Percentiles rank a stretch among this genome's conserved stretches.
Evolutionary conservation across 345 rosid genomes (phyloP).

Genomic region (Salix exigua): DNA sequence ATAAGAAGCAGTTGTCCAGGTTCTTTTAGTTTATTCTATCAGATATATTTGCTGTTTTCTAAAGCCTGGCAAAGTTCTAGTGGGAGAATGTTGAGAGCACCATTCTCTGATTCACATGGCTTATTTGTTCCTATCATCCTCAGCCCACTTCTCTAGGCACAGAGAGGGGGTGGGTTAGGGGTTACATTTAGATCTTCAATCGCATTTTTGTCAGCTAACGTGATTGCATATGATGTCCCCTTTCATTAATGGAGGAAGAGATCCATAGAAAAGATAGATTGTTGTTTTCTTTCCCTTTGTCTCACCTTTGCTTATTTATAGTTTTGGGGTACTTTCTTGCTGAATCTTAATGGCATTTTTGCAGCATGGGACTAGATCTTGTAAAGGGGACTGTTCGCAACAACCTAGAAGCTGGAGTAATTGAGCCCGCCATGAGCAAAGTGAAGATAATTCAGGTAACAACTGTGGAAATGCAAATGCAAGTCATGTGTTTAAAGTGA

Average conservation of each 20-base stretch:
- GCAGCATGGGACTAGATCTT: constrained; percentile 97
- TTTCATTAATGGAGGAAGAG: not conserved
- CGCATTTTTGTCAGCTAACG: not conserved
- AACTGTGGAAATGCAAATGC: not conserved
- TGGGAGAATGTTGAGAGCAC: not conserved
- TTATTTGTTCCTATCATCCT: not conserved
- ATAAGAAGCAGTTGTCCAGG: constrained; percentile 88
- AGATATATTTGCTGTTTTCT: not conserved
- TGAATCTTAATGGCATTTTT: constrained; percentile 12
- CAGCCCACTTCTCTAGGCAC: too few species aligned
- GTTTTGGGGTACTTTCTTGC: not conserved
- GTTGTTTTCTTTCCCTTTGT: not conserved
- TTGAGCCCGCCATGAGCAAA: constrained; percentile 99
- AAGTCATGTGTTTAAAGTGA: not conserved
- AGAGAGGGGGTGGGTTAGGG: not conserved
- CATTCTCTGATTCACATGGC: not conserved
- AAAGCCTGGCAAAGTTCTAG: not conserved
- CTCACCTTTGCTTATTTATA: not conserved
- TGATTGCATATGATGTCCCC: not conserved
- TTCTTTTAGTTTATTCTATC: not conserved
- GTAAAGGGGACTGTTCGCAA: constrained; percentile 72
- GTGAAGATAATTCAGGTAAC: constrained; percentile 96
- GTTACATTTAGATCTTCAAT: not conserved
- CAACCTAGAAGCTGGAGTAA: constrained; percentile 97
- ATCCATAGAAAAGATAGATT: not conserved